Evolutionary conservation across 2,329 filamentous ascomycete species (phyloP), one percentile per base, ranked within the genome.

Genomic region (Phialocephala sp.): DNA sequence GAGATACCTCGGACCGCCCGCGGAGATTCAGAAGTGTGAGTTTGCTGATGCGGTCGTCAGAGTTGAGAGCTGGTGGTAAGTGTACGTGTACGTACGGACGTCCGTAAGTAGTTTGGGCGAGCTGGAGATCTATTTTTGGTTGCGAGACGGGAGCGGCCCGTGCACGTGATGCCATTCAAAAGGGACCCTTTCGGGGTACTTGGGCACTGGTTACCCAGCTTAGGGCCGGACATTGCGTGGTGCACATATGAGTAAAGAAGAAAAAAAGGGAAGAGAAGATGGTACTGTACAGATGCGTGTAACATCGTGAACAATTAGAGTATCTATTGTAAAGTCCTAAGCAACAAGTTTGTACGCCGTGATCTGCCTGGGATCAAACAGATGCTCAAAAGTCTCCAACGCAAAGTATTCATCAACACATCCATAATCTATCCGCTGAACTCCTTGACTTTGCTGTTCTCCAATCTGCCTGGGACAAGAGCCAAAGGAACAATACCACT

Each of bases 401-500:
- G 65, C 65, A 59, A 71, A 68, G 66, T 45, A 41, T 57, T 69
- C 60, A 68, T 67, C 61, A 63, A 60, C 2, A 11, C 22, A 18
- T 39, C 59, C 36, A 55, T 32, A 35, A 59, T 68, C 60, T 73
- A 77, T 68, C 71, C 73, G 35, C 59, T 73, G 69, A 89, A 90
- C 80, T 90, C 87, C 79, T 85, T 80, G 60, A 84, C 79, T 59
- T 83, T 84, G 80, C 84, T 85, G 78, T 84, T 82, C 79, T 88
- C 87, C 82, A 85, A 86, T 79, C 84, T 85, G 72, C 87, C 87
- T 39, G 87, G 86, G 69, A 89, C 73, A 55, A 98, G 90, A 56
- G 94, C 95, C 78, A 98, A 84, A 64, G 95, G 94, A 72, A 99
- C 94, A 77, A 98, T 98, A 79, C 95, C 95, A 60, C 91, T 94